Conservation (phyloP, 768 basidiomycete genomes). For the Termitomyces sp. region DNA sequence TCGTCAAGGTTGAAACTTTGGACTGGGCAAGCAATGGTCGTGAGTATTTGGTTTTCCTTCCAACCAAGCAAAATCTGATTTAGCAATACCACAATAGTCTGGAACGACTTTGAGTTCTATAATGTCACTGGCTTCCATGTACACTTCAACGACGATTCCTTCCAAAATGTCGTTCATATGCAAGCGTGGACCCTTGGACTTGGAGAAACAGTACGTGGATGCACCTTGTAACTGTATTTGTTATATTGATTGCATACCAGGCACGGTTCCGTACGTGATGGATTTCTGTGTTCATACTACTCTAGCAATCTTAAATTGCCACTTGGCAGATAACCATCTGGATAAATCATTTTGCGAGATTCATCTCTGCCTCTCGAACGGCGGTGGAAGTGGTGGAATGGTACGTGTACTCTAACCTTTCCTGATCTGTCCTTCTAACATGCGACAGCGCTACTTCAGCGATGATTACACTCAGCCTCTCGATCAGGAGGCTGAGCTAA, state of each 20-base stretch:
- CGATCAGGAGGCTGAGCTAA: neutral
- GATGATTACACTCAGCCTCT: neutral
- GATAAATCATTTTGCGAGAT: neutral
- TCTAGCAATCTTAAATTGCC: neutral
- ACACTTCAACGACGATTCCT: neutral
- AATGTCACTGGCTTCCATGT: neutral
- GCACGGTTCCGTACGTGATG: neutral
- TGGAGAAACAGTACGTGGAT: neutral
- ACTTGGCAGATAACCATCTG: neutral
- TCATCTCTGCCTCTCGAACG: neutral
- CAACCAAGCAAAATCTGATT: neutral
- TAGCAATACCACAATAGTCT: neutral
- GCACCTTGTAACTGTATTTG: neutral
- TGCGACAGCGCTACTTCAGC: neutral
- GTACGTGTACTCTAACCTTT: neutral
- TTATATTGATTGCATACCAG: neutral
- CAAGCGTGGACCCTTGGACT: neutral
- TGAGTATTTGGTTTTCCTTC: neutral
- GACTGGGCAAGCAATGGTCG: neutral
- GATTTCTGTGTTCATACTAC: neutral
- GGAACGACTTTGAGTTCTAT: neutral
- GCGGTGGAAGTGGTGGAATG: neutral
- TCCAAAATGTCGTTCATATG: neutral
- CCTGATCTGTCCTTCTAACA: neutral
- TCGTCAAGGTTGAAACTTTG: neutral